Evolutionary conservation across 1,284 basidiomycete species (phyloP), one percentile per base, ranked within the genome.

Genomic region (Amylostereum areolatum): DNA sequence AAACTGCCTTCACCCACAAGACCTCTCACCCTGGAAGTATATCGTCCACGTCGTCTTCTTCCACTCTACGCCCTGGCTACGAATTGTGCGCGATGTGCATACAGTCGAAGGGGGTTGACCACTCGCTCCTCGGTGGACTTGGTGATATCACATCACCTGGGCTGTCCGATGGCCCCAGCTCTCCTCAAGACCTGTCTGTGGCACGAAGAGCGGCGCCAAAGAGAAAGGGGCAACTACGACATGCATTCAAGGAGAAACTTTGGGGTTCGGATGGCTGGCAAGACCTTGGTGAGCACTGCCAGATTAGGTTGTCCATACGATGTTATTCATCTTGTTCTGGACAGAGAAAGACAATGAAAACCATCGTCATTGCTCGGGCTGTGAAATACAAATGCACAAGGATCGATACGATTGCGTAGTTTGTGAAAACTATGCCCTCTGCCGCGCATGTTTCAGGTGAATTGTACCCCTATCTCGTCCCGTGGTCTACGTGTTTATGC

Each of bases 381-480:
- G 92, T 64, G 73, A 74, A 45, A 80, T 76, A 12, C 61, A 68
- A 5, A 79, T 89, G 8, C 66, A 68, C 41, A 73, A 74, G 43
- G 82, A 82, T 57, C 76, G 89, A 27, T 94, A 85, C 68, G 93
- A 91, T 69, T 96, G 92, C 68, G 80, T 81, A 10, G 85, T 83
- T 7, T 95, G 92, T 64, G 63, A 75, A 43, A 84, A 85, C 53
- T 87, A 92, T 62, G 83, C 85, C 57, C 67, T 95, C 24, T 95
- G 92, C 63, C 74, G 81, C 43, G 83, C 85, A 2, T 94, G 91
- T 62, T 88, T 88, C 60, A 82, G 82, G 87, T 87, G 46, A 36
- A 62, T 55, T 32, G 45, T 57, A 61, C 1, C 5, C 1, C 29
- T 3, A 18, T 41, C 27, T 33, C 27, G 31, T 45, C 30, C 34